Evolutionary conservation across 192 early-diverging fungal genomes (phyloP).

Genomic region (Pilaira anomala): DNA sequence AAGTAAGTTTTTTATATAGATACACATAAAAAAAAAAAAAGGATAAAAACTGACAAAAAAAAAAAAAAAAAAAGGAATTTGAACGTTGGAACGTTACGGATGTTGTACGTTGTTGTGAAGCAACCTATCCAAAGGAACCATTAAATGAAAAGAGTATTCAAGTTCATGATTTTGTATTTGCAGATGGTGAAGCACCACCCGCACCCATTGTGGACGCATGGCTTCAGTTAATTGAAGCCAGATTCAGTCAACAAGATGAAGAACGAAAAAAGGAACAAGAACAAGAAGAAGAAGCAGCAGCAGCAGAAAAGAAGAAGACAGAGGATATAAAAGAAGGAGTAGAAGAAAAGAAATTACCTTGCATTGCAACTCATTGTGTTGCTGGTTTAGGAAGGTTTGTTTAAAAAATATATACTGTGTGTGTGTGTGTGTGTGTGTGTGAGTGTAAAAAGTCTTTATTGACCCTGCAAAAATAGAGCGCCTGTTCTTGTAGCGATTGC

Average conservation of each 20-base stretch:
- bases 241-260: slow-evolving; percentile 36
- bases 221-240: slow-evolving; percentile 59
- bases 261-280: background rate
- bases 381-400: slow-evolving; percentile 71
- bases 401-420: background rate
- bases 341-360: slow-evolving; percentile 10
- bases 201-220: slow-evolving; percentile 56
- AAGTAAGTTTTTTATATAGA: too few relatives aligned
- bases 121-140: slow-evolving; percentile 65
- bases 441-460: background rate
- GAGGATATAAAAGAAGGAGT: too few relatives aligned
- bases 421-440: too few relatives aligned
- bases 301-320: too few relatives aligned
- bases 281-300: slow-evolving; percentile 5
- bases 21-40: slow-evolving; percentile 17
- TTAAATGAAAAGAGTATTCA: slow-evolving; percentile 57
- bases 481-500: slow-evolving; percentile 75
- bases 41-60: background rate
- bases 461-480: slow-evolving; percentile 33
- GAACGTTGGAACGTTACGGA: slow-evolving; percentile 62
- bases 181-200: slow-evolving; percentile 71
- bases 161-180: slow-evolving; percentile 72
- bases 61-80: slow-evolving; percentile 54
- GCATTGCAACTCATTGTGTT: slow-evolving; percentile 74
- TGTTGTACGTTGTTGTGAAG: slow-evolving; percentile 82